These are phyloP conservation scores for Pythium monospermum DNA, from an alignment of 352 stramenopile species.

Conservation along the genomic window DNA sequence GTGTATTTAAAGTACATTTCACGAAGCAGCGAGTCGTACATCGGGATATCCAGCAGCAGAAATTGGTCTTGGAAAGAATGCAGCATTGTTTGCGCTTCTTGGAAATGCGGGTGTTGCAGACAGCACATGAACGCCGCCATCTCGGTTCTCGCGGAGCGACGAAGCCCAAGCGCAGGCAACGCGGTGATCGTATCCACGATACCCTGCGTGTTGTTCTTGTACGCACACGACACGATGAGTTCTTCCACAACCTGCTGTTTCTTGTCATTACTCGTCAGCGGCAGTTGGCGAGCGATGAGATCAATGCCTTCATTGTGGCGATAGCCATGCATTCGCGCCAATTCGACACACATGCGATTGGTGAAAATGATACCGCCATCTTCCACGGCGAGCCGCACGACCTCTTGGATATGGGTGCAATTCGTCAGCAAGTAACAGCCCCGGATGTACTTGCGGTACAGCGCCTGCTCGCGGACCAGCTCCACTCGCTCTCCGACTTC, in stretches of 20 bases:
- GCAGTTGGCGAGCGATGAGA: constrained; percentile 39
- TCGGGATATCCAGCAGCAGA: constrained; percentile 46
- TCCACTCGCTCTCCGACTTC: constrained; percentile 35
- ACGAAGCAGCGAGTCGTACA: constrained; percentile 65
- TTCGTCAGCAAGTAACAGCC: constrained; percentile 58
- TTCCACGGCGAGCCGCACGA: constrained; percentile 38
- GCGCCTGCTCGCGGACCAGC: constrained; percentile 34
- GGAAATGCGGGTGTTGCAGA: constrained; percentile 36
- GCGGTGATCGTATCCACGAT: constrained; percentile 44
- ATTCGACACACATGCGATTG: constrained; percentile 55
- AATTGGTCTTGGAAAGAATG: constrained; percentile 38
- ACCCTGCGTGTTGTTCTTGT: constrained; percentile 51
- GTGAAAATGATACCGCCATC: constrained; percentile 58
- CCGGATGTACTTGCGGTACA: constrained; percentile 75
- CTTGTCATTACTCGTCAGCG: constrained; percentile 25
- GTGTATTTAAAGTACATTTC: constrained; percentile 82
- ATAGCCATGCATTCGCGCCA: constrained; percentile 63
- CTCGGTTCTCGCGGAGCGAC: constrained; percentile 49
- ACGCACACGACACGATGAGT: constrained; percentile 61
- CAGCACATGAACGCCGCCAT: constrained; percentile 62
- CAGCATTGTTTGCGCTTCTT: constrained; percentile 33
- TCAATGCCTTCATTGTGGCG: constrained; percentile 45
- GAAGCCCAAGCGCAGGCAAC: constrained; percentile 37
- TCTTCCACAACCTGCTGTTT: constrained; percentile 54
- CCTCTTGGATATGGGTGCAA: constrained; percentile 50